These are phyloP conservation scores for Eucalyptus shirleyi DNA, from an alignment of 345 rosid genomes.

Conservation along the genomic window DNA sequence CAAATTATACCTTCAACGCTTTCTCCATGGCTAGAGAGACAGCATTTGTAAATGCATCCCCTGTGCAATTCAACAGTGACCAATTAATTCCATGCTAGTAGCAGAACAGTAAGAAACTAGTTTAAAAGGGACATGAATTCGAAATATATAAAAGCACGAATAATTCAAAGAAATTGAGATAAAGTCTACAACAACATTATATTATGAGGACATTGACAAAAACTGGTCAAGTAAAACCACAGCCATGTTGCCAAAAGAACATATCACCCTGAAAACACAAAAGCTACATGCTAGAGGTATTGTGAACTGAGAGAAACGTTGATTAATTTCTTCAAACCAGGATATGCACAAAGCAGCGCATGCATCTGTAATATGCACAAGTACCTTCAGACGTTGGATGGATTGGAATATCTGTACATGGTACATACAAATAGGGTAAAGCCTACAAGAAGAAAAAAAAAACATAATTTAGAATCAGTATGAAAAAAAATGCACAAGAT, in stretches of 20 bases:
- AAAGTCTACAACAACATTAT: background rate
- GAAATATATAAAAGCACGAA: background rate
- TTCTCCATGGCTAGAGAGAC: too few species aligned
- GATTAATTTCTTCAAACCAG: background rate
- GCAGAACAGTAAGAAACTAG: background rate
- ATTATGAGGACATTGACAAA: background rate
- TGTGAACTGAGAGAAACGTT: background rate
- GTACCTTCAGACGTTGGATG: constrained; percentile 36
- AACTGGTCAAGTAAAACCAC: background rate
- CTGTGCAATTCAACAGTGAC: too few species aligned
- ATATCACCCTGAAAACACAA: background rate
- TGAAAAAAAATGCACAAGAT: background rate
- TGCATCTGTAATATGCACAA: background rate
- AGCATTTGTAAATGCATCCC: too few species aligned
- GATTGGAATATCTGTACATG: constrained; percentile 44
- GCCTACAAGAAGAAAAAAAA: constrained; percentile 33
- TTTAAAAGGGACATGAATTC: background rate
- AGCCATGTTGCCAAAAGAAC: background rate
- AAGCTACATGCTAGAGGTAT: background rate
- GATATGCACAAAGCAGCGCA: background rate
- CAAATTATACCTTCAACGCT: too few species aligned
- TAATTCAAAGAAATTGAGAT: background rate
- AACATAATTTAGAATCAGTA: background rate
- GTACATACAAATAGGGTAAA: constrained; percentile 79
- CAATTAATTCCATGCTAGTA: background rate